These are phyloP conservation scores for Globisporangium acanthophoron DNA, from an alignment of 352 stramenopile genomes.

Conservation along the genomic window DNA sequence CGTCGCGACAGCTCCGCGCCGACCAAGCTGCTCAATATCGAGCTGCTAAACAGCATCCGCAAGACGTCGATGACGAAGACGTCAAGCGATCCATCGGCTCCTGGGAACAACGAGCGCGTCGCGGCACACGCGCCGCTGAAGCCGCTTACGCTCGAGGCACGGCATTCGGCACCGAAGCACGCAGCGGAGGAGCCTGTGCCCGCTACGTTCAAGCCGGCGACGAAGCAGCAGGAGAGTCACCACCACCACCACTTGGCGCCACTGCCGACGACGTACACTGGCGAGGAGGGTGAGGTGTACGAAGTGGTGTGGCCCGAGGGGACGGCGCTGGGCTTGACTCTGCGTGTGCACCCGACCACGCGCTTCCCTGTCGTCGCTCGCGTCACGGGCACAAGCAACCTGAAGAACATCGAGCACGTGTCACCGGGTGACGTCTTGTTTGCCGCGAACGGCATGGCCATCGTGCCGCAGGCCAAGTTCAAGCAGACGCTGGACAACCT, in stretches of 20 bases:
- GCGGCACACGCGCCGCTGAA: conserved; percentile 24
- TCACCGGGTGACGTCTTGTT: conserved; percentile 63
- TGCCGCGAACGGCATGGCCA: conserved; percentile 65
- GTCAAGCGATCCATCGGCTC: conserved; percentile 22
- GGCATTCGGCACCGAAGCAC: conserved; percentile 16
- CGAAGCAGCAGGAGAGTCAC: conserved; percentile 1
- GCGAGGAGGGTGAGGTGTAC: conserved; percentile 54
- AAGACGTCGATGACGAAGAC: conserved; percentile 37
- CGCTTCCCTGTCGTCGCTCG: conserved; percentile 65
- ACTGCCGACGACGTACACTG: conserved; percentile 16
- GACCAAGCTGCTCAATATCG: conserved; percentile 37
- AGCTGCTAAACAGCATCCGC: conserved; percentile 24
- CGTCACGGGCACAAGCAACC: conserved; percentile 68
- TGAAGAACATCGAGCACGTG: conserved; percentile 75
- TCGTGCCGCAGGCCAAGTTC: conserved; percentile 70
- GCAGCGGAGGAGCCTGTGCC: conserved; percentile 12
- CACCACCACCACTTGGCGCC: conserved; percentile 3
- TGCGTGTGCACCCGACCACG: conserved; percentile 65
- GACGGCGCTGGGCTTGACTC: conserved; percentile 55
- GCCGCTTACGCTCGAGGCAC: conserved; percentile 29
- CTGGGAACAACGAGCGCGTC: conserved; percentile 11
- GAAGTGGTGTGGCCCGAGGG: conserved; percentile 70
- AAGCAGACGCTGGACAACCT: conserved; percentile 76
- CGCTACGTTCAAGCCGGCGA: conserved; percentile 1
- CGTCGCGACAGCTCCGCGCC: conserved; percentile 10